Evolutionary conservation across 805 yeast genomes (phyloP), one percentile per base, ranked within the genome.

Genomic region (Metschnikowia orientalis): DNA sequence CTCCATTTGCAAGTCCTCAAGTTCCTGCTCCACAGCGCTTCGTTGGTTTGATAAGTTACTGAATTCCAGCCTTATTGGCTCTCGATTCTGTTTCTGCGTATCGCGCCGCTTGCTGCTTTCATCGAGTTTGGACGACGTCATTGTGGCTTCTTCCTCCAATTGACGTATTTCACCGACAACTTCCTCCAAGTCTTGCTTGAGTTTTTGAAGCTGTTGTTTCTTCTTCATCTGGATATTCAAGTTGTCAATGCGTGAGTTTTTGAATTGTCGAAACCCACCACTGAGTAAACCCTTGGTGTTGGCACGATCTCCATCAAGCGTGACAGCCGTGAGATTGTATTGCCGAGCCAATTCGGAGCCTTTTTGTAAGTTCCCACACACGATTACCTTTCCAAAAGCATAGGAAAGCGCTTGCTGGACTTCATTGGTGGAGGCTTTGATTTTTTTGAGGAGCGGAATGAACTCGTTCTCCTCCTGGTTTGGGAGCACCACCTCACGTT

Each of bases 221-320:
- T 81, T 76, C 34, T 61, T 68, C 9, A 73, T 67, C 42, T 82
- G 70, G 9, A 61, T 53, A 34, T 76, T 77, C 48, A 86, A 65
- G 2, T 81, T 73, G 45, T 87, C 95, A 29, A 89, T 57, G 46
- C 94, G 70, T 0, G 87, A 80, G 32, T 63, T 50, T 38, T 73
- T 74, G 45, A 69, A 73, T 47, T 85, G 92, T 45, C 84, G 73
- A 48, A 73, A 86, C 30, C 97, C 97, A 57, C 97, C 97, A 15
- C 86, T 78, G 27, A 92, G 56, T 2, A 82, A 83, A 56, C 98
- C 98, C 44, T 69, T 75, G 28, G 76, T 77, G 47, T 86, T 94
- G 30, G 86, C 86, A 43, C 86, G 68, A 53, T 92, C 97, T 45
- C 98, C 98, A 55, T 86, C 95, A 11, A 90, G 61, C 0, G 98